Evolutionary conservation across 2,329 filamentous ascomycete species (phyloP), one percentile per base, ranked within the genome.

Genomic region (Colletotrichum sp.): DNA sequence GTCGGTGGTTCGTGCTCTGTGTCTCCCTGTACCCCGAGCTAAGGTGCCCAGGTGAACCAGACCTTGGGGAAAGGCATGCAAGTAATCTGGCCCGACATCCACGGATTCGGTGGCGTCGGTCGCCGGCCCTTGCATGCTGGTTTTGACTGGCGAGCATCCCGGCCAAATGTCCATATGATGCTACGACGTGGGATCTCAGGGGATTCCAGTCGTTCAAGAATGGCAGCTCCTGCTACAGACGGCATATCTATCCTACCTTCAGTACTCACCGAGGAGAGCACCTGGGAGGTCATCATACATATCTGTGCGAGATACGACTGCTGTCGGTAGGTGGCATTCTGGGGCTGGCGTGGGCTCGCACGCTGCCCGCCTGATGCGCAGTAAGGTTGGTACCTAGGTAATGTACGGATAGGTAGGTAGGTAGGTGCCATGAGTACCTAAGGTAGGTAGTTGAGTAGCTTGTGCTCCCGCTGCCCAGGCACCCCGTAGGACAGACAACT

Each of bases 21-120:
- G 56, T 70, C 30, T 62, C 65, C 70, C 38, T 30, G 65, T 52
- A 69, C 55, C 70, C 56, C 38, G 16, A 74, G 67, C 60, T 66
- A 21, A 71, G 28, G 67, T 38, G 58, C 13, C 56, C 32, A 52
- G 58, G 58, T 73, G 67, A 71, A 36, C 28, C 26, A 28, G 48
- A 66, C 55, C 34, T 74, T 21, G 68, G 61, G 68, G 36, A 74
- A 71, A 43, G 21, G 34, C 21, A 71, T 65, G 67, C 61, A 71
- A 61, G 36, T 61, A 71, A 71, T 66, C 52, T 55, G 61, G 55
- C 60, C 32, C 28, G 30, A 15, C 56, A n/a, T 15, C 61, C 72
- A 69, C 66, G 18, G 10, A 28, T 61, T 28, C 21, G 66, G 55
- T 48, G 43, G 43, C 36, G 52, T 32, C 43, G 43, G 43, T 7